Base-by-base conservation (phyloP, 192 early-diverging fungal genomes). In the Linnemannia exigua region DNA sequence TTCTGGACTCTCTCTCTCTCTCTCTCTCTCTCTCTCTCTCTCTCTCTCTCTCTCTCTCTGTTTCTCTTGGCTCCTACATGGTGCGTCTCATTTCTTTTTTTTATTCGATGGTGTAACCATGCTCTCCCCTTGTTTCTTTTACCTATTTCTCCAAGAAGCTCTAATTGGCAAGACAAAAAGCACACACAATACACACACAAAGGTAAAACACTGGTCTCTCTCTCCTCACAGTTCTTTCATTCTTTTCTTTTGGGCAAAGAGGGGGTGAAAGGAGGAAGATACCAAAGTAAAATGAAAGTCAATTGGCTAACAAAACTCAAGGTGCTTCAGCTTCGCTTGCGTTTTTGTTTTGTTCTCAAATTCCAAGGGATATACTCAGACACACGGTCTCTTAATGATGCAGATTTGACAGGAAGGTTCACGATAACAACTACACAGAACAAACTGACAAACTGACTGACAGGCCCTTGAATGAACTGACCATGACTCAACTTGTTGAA, bases 171-270 rank as follows among this genome's bases (percentile, higher is more conserved):
- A 63, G 58, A 22, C 28, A 33, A 63, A 63, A 31, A 3, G 9
- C 41, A 44, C 41, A 9, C 41, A 44, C 41, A 44, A 44, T 9
- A 9, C 41, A 44, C 41, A 44, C 5, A 9, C 28, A 31, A 63
- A 31, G 12, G 28, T n/a, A 31, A 33, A 63, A 63, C 58, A 63
- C 28, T 25, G 25, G 11, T 14, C 58, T 31, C 28, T 31, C 28
- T 31, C 58, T 33, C 28, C 58, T 63, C 58, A 25, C 11, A 58
- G 22, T 7, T 54, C 12, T 12, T 71, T 33, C 70, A 7, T 70
- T 69, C 35, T 67, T 28, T 38, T 68, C 41, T 68, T 70, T 77
- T 37, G 77, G 72, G 58, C 70, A 71, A 35, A 67, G 58, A 63
- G 28, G 28, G 58, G 28, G 12, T 9, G 6, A 15, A 22, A 54